Percentiles rank a stretch among this genome's conserved stretches.
Evolutionary conservation across 2,329 filamentous ascomycete species (phyloP).

Genomic region (Beauveria caledonica): DNA sequence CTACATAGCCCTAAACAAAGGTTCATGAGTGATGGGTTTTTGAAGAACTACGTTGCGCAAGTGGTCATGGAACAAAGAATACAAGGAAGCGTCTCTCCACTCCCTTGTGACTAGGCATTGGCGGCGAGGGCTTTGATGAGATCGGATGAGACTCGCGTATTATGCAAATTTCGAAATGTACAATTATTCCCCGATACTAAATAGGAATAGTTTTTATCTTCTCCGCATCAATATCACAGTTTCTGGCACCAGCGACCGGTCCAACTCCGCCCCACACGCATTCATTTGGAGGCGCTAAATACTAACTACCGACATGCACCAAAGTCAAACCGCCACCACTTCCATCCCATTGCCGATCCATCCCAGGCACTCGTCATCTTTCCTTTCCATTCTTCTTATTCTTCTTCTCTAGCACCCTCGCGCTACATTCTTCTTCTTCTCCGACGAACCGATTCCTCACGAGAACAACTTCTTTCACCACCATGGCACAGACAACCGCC

Average conservation of each 20-base stretch:
- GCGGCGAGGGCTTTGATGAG: too few relatives aligned
- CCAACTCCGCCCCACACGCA: neutral
- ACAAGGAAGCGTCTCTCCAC: neutral
- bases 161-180: too few relatives aligned
- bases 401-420: too few relatives aligned
- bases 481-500: slow-evolving; percentile 53
- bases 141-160: too few relatives aligned
- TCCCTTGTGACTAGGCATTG: neutral
- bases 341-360: too few relatives aligned
- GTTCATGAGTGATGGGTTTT: slow-evolving; percentile 11
- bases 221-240: neutral
- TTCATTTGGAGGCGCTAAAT: neutral
- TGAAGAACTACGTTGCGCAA: slow-evolving; percentile 4
- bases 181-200: too few relatives aligned
- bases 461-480: neutral
- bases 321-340: neutral
- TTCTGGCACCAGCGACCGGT: neutral
- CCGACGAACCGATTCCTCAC: neutral
- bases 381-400: too few relatives aligned
- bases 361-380: neutral
- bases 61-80: neutral
- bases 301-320: neutral
- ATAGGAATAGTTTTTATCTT: too few relatives aligned
- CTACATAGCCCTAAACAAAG: slow-evolving; percentile 23
- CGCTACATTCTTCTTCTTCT: neutral